Evolutionary conservation across 257 asterid species (phyloP).

Genomic region (Solanum tarijense): DNA sequence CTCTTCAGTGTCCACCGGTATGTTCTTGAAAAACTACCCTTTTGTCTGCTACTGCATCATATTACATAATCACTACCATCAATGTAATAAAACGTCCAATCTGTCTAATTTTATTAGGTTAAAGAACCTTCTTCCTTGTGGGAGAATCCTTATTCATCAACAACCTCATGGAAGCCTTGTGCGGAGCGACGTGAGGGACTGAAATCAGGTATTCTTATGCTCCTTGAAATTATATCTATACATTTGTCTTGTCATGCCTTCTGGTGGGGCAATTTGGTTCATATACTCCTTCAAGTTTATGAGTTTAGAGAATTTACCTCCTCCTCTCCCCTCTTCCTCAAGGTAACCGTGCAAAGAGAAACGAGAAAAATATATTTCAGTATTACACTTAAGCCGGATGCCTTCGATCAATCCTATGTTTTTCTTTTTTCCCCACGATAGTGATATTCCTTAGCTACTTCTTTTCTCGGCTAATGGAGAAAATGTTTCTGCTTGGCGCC

Average conservation of each 20-base stretch:
- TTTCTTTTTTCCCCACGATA: background rate
- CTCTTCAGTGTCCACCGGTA: constrained; percentile 87
- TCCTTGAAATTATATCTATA: background rate
- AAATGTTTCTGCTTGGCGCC: background rate
- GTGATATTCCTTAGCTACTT: background rate
- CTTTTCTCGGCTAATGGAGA: background rate
- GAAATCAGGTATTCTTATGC: constrained; percentile 44
- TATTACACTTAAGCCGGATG: background rate
- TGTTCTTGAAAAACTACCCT: constrained; percentile 12
- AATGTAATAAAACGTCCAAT: background rate
- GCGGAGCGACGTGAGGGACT: constrained; percentile 69
- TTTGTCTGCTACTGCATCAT: background rate
- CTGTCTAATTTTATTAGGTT: constrained; percentile 37
- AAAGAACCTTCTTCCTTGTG: constrained; percentile 86
- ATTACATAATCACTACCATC: background rate
- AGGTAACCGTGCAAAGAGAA: background rate
- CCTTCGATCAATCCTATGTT: background rate
- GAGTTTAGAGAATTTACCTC: background rate
- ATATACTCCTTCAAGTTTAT: background rate
- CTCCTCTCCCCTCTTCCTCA: background rate
- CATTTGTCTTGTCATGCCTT: background rate
- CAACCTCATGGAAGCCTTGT: constrained; percentile 98
- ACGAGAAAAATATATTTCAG: background rate
- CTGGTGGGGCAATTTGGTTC: background rate
- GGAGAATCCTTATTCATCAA: constrained; percentile 95